Evolutionary conservation across 805 yeast species (phyloP).

Genomic region (Suhomyces canberraensis): DNA sequence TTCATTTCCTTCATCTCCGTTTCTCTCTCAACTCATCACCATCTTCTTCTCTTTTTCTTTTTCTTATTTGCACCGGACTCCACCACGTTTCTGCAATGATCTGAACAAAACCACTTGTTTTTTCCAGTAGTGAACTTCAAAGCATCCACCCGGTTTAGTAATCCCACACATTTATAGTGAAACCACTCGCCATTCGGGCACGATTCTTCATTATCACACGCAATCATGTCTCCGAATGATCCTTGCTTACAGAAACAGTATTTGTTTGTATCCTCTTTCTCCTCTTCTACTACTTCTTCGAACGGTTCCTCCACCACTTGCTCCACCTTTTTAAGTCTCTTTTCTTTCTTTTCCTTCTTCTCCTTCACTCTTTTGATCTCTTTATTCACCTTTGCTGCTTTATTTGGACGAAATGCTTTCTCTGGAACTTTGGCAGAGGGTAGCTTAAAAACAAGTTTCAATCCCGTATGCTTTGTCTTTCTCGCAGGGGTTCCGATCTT

Average conservation of each 20-base stretch:
- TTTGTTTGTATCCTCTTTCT: conserved; percentile 9
- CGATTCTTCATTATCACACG: conserved; percentile 25
- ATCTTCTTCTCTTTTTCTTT: conserved; percentile 9
- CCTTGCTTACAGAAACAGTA: conserved; percentile 27
- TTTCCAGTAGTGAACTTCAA: conserved; percentile 31
- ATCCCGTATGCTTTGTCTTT: conserved; percentile 5
- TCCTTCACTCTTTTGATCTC: conserved; percentile 1
- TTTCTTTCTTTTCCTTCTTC: conserved; percentile 1
- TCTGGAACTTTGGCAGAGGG: conserved; percentile 3
- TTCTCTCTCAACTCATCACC: too few relatives aligned
- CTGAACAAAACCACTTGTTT: conserved; percentile 40
- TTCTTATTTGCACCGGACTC: conserved; percentile 1
- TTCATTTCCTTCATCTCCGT: too few relatives aligned
- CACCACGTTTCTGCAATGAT: conserved; percentile 21
- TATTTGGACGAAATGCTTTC: conserved; percentile 1
- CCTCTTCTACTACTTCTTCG: conserved; percentile 2
- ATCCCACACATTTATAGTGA: conserved; percentile 44
- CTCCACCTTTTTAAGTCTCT: not conserved
- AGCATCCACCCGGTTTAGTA: conserved; percentile 36
- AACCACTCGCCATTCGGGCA: conserved; percentile 48
- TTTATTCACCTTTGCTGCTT: too few relatives aligned
- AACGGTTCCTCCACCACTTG: not conserved
- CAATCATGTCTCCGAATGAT: conserved; percentile 30
- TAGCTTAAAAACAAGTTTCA: conserved; percentile 9
- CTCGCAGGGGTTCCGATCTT: not conserved